Conservation (phyloP, 1,284 basidiomycete genomes). For the Boletus sp. region DNA sequence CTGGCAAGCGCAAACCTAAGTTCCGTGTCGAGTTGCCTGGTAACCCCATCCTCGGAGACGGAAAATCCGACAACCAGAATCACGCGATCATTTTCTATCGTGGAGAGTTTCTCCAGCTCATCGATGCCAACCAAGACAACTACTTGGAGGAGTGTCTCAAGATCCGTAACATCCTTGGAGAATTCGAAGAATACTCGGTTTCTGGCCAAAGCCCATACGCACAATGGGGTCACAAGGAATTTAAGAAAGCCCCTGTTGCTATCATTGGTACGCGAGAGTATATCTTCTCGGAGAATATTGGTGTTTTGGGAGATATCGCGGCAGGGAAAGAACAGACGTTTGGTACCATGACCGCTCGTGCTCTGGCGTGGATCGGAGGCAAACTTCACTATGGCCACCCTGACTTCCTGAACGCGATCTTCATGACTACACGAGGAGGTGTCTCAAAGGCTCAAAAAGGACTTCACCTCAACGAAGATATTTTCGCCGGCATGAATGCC, state of each 20-base stretch:
- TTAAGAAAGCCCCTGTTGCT: slow-evolving; percentile 87
- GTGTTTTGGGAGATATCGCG: slow-evolving; percentile 97
- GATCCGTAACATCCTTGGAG: slow-evolving; percentile 95
- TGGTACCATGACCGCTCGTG: slow-evolving; percentile 96
- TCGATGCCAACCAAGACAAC: slow-evolving; percentile 99
- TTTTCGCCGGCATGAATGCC: slow-evolving; percentile 99
- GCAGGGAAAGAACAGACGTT: slow-evolving; percentile 99
- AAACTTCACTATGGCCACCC: slow-evolving; percentile 99
- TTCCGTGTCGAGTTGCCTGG: slow-evolving; percentile 97
- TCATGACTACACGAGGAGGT: slow-evolving; percentile 98
- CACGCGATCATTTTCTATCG: slow-evolving; percentile 99
- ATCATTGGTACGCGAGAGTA: slow-evolving; percentile 99
- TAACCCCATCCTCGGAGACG: slow-evolving; percentile 99
- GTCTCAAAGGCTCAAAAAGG: slow-evolving; percentile 99
- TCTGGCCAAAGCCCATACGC: slow-evolving; percentile 95
- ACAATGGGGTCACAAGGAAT: slow-evolving; percentile 89
- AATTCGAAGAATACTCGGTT: slow-evolving; percentile 94
- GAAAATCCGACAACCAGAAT: slow-evolving; percentile 99
- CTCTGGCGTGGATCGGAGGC: slow-evolving; percentile 95
- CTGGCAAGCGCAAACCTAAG: slow-evolving; percentile 92
- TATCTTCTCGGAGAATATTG: slow-evolving; percentile 99
- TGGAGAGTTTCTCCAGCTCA: slow-evolving; percentile 97
- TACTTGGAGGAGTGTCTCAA: slow-evolving; percentile 99
- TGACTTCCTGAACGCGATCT: slow-evolving; percentile 97
- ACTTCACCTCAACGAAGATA: slow-evolving; percentile 98